Evolutionary conservation across 1,284 basidiomycete genomes (phyloP).

Genomic region (Chondrostereum purpureum): DNA sequence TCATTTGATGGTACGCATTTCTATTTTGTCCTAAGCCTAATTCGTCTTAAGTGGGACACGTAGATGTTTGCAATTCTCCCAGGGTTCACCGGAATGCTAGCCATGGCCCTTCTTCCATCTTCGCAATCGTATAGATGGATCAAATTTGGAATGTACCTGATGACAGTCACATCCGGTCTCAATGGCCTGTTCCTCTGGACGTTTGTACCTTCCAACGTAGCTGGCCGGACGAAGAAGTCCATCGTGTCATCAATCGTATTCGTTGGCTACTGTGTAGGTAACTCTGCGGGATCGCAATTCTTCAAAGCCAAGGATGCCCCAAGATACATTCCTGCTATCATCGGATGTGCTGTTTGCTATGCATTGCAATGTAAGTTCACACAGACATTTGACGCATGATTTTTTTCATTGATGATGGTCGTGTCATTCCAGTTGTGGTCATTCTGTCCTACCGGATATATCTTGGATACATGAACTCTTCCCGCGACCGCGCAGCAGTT

Average conservation of each 20-base stretch:
- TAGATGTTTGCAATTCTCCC: conserved; percentile 11
- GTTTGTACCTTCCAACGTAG: conserved; percentile 14
- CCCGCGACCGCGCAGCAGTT: conserved; percentile 8
- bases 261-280: conserved; percentile 13
- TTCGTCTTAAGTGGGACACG: not conserved
- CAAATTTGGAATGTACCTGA: conserved; percentile 14
- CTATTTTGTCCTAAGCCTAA: no score
- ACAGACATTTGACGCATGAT: not conserved
- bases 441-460: conserved; percentile 11
- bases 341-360: conserved; percentile 12
- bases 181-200: conserved; percentile 14
- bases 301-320: conserved; percentile 13
- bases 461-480: conserved; percentile 10
- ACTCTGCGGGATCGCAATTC: conserved; percentile 14
- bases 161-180: conserved; percentile 10
- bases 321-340: conserved; percentile 13
- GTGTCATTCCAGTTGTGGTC: conserved; percentile 6
- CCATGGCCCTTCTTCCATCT: conserved; percentile 11
- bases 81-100: conserved; percentile 12
- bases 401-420: not conserved
- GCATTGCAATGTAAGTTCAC: conserved; percentile 11
- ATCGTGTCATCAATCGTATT: conserved; percentile 13
- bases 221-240: conserved; percentile 14
- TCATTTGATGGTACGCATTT: conserved; percentile 10
- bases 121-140: conserved; percentile 10